Evolutionary conservation across 2,329 filamentous ascomycete genomes (phyloP).

Genomic region (Hortaea werneckii): DNA sequence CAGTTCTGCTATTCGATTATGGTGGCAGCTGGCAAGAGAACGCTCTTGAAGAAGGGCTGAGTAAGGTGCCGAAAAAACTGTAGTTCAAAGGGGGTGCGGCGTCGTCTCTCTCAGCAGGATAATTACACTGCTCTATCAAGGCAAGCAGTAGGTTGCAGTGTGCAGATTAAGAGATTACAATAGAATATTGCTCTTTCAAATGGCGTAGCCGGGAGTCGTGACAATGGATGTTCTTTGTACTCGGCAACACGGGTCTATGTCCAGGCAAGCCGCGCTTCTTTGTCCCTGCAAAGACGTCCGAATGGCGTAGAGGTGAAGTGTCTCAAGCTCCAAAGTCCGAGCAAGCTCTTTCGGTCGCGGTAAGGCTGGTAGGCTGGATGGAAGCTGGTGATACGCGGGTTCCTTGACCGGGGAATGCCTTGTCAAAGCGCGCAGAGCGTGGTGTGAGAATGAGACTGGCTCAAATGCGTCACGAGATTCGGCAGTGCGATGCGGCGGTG

Average conservation of each 20-base stretch:
- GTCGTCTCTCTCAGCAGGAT: conserved; percentile 4
- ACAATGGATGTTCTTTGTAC: conserved; percentile 6
- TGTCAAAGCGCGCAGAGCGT: neutral
- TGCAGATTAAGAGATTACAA: conserved; percentile 25
- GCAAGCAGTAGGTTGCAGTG: conserved; percentile 17
- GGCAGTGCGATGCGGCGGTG: neutral
- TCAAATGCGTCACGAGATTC: neutral
- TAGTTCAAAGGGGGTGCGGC: conserved; percentile 4
- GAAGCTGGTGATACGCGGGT: neutral
- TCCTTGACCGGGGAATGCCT: neutral
- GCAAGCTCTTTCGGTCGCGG: neutral
- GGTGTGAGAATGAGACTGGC: conserved; percentile 3
- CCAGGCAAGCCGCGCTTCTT: conserved; percentile 1
- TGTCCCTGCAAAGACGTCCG: conserved; percentile 4
- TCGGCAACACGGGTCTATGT: neutral
- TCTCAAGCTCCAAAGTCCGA: neutral
- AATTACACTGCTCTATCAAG: conserved; percentile 23
- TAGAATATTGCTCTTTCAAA: conserved; percentile 16
- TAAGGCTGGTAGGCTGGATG: neutral
- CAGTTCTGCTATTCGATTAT: neutral
- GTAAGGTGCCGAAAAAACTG: conserved; percentile 4
- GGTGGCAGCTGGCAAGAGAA: conserved; percentile 4
- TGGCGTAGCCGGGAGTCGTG: conserved; percentile 6
- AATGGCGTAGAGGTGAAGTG: neutral
- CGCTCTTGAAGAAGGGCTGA: conserved; percentile 12